Evolutionary conservation across 208 protist species (phyloP), one percentile per base, ranked within the genome.

Genomic region (Crithidia acanthocephali): DNA sequence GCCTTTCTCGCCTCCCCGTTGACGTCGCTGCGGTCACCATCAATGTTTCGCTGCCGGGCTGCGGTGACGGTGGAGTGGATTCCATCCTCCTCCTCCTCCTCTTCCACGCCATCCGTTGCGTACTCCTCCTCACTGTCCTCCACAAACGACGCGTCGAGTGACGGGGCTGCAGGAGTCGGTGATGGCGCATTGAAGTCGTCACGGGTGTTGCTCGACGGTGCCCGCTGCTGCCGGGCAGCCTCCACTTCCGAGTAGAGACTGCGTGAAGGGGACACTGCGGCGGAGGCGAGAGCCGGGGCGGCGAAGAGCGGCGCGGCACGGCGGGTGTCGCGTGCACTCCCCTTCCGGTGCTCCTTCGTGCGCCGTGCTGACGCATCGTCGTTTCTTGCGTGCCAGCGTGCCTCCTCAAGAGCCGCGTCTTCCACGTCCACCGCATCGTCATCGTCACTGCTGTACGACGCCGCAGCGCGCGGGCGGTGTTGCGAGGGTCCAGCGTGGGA

Each of bases 211-310:
- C 30, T 9, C 28, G 18, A 44, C 20, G 7, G 42, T n/a, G n/a
- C n/a, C 64, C 44, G 50, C 27, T 50, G 28, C 35, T 64, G 65
- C 40, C 32, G 74, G 0, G 72, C 72, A 6, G 57, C 65, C 58
- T 84, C 78, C 23, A 84, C 78, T 20, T 87, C 82, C 5, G 30
- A 63, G 35, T 72, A 77, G 28, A 87, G 61, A 27, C 79, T 83
- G 30, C 82, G 76, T 11, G 81, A 83, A 32, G 77, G 71, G 0
- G 76, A 67, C 2, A 45, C 45, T 11, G 76, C 33, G 15, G 57
- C 15, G 0, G 74, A 3, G 44, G 18, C 44, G 9, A n/a, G 2
- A n/a, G 48, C 35, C 11, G 50, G 18, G 15, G 40, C 18, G 13
- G 22, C 28, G 15, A 52, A 37, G 32, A 44, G 15, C 55, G 6